Conservation (phyloP, 495 filamentous ascomycete species). For the Talaromyces thailandensis region DNA sequence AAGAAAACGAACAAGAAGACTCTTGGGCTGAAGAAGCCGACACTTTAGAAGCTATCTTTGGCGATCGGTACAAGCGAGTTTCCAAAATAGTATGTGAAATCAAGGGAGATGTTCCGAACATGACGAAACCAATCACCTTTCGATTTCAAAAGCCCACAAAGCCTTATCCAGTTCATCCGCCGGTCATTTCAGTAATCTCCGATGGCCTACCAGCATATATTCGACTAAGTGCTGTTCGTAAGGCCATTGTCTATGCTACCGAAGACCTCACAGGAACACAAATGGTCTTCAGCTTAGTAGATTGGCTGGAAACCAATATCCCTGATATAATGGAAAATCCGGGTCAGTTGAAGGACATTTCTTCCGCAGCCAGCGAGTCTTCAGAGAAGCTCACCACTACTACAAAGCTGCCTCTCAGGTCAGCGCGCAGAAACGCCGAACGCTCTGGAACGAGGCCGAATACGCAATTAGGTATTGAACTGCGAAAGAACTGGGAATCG, state of each 20-base stretch:
- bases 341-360: constrained; percentile 73
- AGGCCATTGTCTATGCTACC: constrained; percentile 58
- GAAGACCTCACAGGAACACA: constrained; percentile 65
- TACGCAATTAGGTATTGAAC: constrained; percentile 28
- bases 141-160: constrained; percentile 41
- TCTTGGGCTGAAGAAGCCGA: constrained; percentile 80
- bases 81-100: constrained; percentile 58
- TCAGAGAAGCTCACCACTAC: constrained; percentile 11
- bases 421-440: constrained; percentile 34
- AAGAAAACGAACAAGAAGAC: constrained; percentile 22
- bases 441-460: constrained; percentile 28
- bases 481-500: constrained; percentile 43
- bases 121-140: constrained; percentile 29
- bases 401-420: constrained; percentile 32
- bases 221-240: constrained; percentile 77
- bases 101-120: constrained; percentile 33
- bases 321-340: constrained; percentile 69
- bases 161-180: constrained; percentile 65
- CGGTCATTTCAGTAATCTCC: constrained; percentile 61
- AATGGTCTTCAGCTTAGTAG: constrained; percentile 81
- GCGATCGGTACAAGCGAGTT: constrained; percentile 47
- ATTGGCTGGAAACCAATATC: constrained; percentile 81
- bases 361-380: constrained; percentile 29
- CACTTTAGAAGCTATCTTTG: constrained; percentile 73
- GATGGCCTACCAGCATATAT: constrained; percentile 80